Conservation (phyloP, 2,329 filamentous ascomycete species). For the Elsinoe perseae region DNA sequence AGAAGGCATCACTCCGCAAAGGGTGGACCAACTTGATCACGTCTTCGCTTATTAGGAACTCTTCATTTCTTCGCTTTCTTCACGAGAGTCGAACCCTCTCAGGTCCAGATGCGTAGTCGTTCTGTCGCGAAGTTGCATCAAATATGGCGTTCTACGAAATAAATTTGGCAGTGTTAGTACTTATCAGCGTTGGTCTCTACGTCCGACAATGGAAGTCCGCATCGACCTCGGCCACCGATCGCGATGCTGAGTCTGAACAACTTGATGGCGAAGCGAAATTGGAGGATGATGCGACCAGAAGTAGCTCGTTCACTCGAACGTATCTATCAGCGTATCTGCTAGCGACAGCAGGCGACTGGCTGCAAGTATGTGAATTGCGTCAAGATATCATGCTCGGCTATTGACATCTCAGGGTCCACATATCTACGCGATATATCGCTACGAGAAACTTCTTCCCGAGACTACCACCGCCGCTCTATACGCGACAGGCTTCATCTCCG, state of each 20-base stretch:
- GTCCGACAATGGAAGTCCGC: slow-evolving; percentile 16
- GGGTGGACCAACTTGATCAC: not conserved
- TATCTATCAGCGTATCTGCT: slow-evolving; percentile 36
- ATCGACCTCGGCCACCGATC: not conserved
- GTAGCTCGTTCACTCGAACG: not conserved
- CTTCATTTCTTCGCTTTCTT: not conserved
- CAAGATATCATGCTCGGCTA: not conserved
- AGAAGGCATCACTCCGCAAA: not conserved
- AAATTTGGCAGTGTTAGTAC: slow-evolving; percentile 21
- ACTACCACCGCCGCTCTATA: slow-evolving; percentile 40
- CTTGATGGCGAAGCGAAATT: slow-evolving; percentile 14
- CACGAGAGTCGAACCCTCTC: not conserved
- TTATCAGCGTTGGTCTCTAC: slow-evolving; percentile 21
- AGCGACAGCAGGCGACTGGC: slow-evolving; percentile 41
- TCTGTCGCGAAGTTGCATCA: not conserved
- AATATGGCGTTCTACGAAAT: slow-evolving; percentile 23
- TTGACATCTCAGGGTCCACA: slow-evolving; percentile 34
- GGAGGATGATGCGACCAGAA: slow-evolving; percentile 20
- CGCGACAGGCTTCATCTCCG: slow-evolving; percentile 43
- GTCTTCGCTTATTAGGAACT: not conserved
- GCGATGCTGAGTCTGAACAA: not conserved
- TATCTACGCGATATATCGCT: slow-evolving; percentile 47
- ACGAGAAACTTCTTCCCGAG: slow-evolving; percentile 42
- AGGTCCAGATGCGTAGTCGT: not conserved
- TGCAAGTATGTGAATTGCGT: slow-evolving; percentile 31